These are phyloP conservation scores for Ordospora colligata DNA, from an alignment of 371 early-diverging fungal genomes.

Conservation along the genomic window DNA sequence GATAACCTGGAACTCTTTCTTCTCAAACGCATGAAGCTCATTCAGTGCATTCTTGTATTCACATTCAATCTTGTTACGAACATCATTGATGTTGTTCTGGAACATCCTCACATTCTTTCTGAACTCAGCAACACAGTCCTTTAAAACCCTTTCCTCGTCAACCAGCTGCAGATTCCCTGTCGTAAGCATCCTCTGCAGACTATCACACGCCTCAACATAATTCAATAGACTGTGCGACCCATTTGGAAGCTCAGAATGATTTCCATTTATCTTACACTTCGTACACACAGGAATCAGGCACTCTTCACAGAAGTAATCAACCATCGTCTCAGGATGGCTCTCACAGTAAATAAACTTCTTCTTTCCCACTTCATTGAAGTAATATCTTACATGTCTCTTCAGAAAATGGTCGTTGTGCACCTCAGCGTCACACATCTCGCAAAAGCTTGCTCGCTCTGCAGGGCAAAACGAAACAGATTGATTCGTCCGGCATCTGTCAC, in stretches of 20 bases:
- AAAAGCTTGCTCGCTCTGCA: constrained; percentile 61
- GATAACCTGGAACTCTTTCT: constrained; percentile 49
- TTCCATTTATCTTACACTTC: constrained; percentile 57
- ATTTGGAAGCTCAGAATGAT: constrained; percentile 46
- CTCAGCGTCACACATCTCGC: constrained; percentile 56
- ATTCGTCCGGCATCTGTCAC: constrained; percentile 55
- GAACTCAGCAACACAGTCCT: constrained; percentile 1
- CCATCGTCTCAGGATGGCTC: constrained; percentile 42
- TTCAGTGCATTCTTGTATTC: constrained; percentile 48
- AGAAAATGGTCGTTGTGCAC: constrained; percentile 59
- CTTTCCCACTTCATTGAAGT: constrained; percentile 56
- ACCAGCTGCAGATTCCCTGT: not conserved
- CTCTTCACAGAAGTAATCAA: constrained; percentile 59
- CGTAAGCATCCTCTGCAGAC: constrained; percentile 12
- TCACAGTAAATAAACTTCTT: constrained; percentile 59
- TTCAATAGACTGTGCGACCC: constrained; percentile 43
- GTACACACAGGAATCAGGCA: constrained; percentile 59
- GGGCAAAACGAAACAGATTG: constrained; percentile 56
- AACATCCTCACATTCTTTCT: not conserved
- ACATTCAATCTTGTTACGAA: constrained; percentile 41
- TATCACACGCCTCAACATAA: constrained; percentile 60
- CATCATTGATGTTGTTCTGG: constrained; percentile 35
- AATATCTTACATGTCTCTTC: constrained; percentile 56
- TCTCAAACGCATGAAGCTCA: constrained; percentile 49
- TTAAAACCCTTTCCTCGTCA: constrained; percentile 43